Percentiles rank a stretch among this genome's conserved stretches.
phyloP scores from a whole-genome alignment of 2,329 filamentous ascomycete genomes.

The Arthrinium phaeospermum region DNA sequence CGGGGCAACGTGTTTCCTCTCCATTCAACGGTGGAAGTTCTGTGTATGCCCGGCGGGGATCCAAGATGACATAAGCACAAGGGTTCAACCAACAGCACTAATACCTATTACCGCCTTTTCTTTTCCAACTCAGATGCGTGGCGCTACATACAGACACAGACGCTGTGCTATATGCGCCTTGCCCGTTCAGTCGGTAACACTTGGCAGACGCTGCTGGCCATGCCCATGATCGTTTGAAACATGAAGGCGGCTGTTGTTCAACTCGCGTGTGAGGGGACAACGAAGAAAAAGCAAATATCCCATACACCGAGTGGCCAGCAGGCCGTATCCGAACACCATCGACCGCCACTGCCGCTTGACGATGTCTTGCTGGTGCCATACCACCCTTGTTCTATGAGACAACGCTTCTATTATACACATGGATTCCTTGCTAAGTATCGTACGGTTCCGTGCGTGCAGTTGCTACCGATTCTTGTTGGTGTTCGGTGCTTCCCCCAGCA shows the following conservation, averaged over 20 bases:
- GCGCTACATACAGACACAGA: not conserved
- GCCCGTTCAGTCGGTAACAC: constrained; percentile 4
- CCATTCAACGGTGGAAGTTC: not conserved
- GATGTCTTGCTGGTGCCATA: constrained; percentile 4
- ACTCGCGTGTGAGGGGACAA: not conserved
- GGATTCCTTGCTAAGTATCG: not conserved
- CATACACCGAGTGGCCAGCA: not conserved
- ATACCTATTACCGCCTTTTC: not conserved
- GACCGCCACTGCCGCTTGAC: constrained; percentile 14
- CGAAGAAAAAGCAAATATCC: not conserved
- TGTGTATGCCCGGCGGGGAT: not conserved
- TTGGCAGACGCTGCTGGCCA: not conserved
- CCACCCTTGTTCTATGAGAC: constrained; percentile 9
- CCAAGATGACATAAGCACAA: not conserved
- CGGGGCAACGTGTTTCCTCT: not conserved
- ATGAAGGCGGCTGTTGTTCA: not conserved
- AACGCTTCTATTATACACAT: not conserved
- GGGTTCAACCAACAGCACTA: not conserved
- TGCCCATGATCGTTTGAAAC: not conserved
- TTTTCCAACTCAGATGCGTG: not conserved
- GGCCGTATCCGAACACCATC: not conserved
- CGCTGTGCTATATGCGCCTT: not conserved
- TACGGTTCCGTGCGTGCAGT: not conserved
- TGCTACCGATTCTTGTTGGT: not conserved
- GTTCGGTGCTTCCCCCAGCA: not conserved